Conservation (phyloP, 2,329 filamentous ascomycete species). For the Cladorrhinum sp. region DNA sequence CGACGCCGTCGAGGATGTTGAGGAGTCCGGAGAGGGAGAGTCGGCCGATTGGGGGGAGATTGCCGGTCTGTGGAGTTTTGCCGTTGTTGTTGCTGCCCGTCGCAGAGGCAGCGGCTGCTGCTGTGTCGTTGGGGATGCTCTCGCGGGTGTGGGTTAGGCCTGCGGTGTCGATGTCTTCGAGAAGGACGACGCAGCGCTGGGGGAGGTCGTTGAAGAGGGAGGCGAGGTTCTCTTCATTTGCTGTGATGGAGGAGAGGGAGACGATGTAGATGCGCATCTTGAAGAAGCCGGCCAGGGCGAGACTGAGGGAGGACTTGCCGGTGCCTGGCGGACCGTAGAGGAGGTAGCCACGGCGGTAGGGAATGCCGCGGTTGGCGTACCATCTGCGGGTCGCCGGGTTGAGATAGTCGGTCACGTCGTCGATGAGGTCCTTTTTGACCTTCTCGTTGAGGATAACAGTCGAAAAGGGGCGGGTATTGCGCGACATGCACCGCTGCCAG, state of each 20-base stretch:
- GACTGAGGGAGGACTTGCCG: conserved; percentile 70
- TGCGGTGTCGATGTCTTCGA: conserved; percentile 74
- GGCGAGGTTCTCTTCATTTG: conserved; percentile 64
- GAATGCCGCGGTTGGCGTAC: conserved; percentile 81
- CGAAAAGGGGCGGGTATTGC: conserved; percentile 58
- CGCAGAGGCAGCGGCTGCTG: conserved; percentile 7
- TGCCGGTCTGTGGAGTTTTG: conserved; percentile 10
- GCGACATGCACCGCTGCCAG: conserved; percentile 62
- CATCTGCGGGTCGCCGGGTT: conserved; percentile 64
- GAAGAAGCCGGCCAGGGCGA: conserved; percentile 68
- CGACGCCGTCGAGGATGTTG: conserved; percentile 75
- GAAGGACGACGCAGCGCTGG: conserved; percentile 66
- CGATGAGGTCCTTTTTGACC: conserved; percentile 57
- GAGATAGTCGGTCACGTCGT: conserved; percentile 62
- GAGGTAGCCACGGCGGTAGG: conserved; percentile 80
- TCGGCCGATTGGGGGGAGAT: conserved; percentile 30
- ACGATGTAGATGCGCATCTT: conserved; percentile 71
- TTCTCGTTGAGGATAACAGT: conserved; percentile 63
- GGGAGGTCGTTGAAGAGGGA: conserved; percentile 65
- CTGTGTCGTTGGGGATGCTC: conserved; percentile 19
- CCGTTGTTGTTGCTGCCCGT: conserved; percentile 9
- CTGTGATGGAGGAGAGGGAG: conserved; percentile 58
- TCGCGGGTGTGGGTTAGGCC: conserved; percentile 62
- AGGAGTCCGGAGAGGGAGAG: conserved; percentile 74
- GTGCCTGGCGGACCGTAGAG: conserved; percentile 78